A percentile compares a stretch with the other conserved stretches of the same genome.
Conservation (phyloP, 768 basidiomycete genomes). For the Obba rivulosa region DNA sequence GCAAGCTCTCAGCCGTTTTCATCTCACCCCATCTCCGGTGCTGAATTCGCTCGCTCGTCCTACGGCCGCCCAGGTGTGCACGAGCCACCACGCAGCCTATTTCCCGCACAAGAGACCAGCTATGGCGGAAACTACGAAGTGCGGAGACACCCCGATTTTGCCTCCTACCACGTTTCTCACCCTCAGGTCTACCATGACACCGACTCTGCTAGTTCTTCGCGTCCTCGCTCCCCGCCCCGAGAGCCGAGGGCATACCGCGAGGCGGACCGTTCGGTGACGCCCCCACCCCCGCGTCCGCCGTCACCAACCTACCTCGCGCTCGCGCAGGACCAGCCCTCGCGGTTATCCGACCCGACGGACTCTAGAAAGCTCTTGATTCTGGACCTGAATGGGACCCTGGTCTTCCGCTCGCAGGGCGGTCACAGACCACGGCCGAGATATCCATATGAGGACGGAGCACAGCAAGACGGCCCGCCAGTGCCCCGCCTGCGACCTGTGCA, state of each 20-base stretch:
- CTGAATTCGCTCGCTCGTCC: too few species aligned
- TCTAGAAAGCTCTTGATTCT: slow-evolving; percentile 65
- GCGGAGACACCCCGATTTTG: too few species aligned
- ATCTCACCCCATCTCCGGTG: too few species aligned
- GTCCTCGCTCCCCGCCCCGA: background rate
- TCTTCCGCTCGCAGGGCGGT: slow-evolving; percentile 47
- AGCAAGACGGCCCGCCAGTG: background rate
- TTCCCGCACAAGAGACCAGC: too few species aligned
- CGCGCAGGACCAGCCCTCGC: slow-evolving; percentile 23
- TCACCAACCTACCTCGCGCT: slow-evolving; percentile 32
- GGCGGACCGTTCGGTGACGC: slow-evolving; percentile 9
- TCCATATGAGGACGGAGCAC: background rate
- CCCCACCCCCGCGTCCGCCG: slow-evolving; percentile 22
- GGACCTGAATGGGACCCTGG: slow-evolving; percentile 72
- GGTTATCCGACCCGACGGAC: slow-evolving; percentile 19
- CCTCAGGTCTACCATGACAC: background rate
- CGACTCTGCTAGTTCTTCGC: background rate
- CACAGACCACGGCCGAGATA: background rate
- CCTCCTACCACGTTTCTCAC: background rate
- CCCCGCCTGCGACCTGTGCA: slow-evolving; percentile 37
- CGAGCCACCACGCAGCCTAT: too few species aligned
- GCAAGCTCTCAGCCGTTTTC: too few species aligned
- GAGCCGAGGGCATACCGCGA: background rate
- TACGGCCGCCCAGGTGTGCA: too few species aligned
- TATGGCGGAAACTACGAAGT: too few species aligned